Evolutionary conservation across 1,139 yeast species (phyloP), one percentile per base, ranked within the genome.

Genomic region (Geotrichum bryndzae): DNA sequence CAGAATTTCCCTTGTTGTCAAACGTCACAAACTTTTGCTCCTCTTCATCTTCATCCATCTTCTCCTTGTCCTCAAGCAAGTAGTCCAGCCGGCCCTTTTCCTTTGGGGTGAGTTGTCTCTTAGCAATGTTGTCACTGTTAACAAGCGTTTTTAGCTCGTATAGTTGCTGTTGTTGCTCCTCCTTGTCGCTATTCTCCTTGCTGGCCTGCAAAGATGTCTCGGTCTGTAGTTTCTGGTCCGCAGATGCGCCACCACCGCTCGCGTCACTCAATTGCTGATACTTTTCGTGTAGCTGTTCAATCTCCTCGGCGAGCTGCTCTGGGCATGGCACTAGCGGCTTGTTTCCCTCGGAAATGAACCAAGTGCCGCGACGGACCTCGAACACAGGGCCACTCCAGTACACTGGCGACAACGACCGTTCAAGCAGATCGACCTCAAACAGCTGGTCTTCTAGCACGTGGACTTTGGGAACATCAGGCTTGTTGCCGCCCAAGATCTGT

Each of bases 351-450:
- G 82, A 73, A 57, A 80, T 77, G 70, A 90, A 90, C 99, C 99
- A 92, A 0, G 85, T 74, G 0, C 97, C 97, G 58, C 98, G 76
- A 50, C 97, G 79, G 1, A 92, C 89, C 65, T 88, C 94, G 70
- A 85, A 94, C 0, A 79, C 76, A 0, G 97, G 96, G 0, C 98
- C 98, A 2, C 84, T 86, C 98, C 98, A 92, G 72, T 86, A 92
- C 0, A 87, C 82, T 0, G 98, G 96, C 1, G 76, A 67, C 67
- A 92, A 73, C 60, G 80, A 80, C 72, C 84, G 80, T 7, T 76
- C 73, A 1, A 72, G 67, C 35, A 92, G 66, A 69, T 90, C 84
- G 1, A 91, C 97, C 68, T 85, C 83, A 68, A 88, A 89, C 52
- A 92, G 75, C 41, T 83, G 82, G 69, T 92, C 99, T 68, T 90